Base-by-base conservation (phyloP, 1,284 basidiomycete genomes). In the Cutaneotrichosporon dermatis region DNA sequence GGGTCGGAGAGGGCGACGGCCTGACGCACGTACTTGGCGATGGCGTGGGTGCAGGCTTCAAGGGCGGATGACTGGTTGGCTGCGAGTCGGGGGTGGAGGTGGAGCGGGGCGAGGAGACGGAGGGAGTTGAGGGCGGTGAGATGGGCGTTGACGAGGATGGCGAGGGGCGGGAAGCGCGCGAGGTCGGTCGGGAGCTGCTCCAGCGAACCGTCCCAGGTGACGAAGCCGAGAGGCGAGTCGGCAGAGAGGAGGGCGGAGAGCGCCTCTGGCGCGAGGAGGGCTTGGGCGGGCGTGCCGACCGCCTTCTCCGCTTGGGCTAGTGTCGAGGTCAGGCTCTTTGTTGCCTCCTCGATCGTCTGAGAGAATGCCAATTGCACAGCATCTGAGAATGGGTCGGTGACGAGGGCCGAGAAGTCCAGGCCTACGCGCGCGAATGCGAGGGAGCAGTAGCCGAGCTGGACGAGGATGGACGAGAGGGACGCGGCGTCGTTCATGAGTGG, bases 401-500 rank as follows among this genome's bases (percentile, higher is more conserved):
- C 80, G 6, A 87, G 78, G 0, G 81, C 77, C 8, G 85, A 83
- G 76, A 93, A 93, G 69, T 92, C 90, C 61, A 94, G 82, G 1
- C 92, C 92, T n/a, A 92, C 84, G n/a, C 92, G 85, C 0, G 89
- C 83, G 70, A 95, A 94, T 0, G 92, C 91, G n/a, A 87, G 85
- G 4, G 90, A 86, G 73, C 92, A 95, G 77, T 96, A 96, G 8
- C 89, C 89, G 49, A 97, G 83, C 69, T 96, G 93, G 0, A 92
- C 93, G 55, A 94, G 84, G 51, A 96, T 83, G 7, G 92, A 88
- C 1, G 88, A 86, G 51, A 95, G 83, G 2, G 88, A 81, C 0
- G 87, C 82, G 0, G 88, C 82, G 55, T 86, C 83, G 76, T 73
- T 71, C 50, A 83, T 71, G 55, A 82, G 80, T 0, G 82, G 78